Evolutionary conservation across 495 filamentous ascomycete species (phyloP), one percentile per base, ranked within the genome.

Genomic region (Aspergillus campestris): DNA sequence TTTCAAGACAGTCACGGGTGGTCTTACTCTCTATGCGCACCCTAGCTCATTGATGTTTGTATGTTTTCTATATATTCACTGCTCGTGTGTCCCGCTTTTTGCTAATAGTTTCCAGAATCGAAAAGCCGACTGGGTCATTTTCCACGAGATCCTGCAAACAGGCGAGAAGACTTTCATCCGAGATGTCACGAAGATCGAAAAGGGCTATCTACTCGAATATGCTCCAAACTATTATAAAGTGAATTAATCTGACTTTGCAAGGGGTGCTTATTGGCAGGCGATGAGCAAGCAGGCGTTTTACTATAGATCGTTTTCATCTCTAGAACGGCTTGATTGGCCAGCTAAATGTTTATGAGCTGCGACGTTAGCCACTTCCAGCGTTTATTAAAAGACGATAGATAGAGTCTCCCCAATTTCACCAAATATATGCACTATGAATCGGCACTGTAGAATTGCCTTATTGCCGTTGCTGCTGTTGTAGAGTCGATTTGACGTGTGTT

Each of bases 41-140:
- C 94, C 92, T 3, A 94, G 80, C 56, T 92, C 86, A 12, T 64
- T 98, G 55, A 89, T 98, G 83, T 97, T 97, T 74, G 79, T 82
- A 60, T 67, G 79, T 78, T 37, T 36, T 14, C 12, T 32, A 18
- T 7, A 27, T 32, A 34, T 8, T 37, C 9, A 0, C 9, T 31
- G 12, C 6, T 14, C 18, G 30, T 35, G 8, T 27, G 27, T 48
- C 1, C 18, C 34, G 11, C 13, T 7, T 24, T 48, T 31, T 51
- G 37, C 56, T 67, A 41, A 60, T 11, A 3, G 29, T 43, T 49
- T 33, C 10, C 27, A 82, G 79, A 95, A 96, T 66, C 81, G 92
- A 36, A 96, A 94, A 71, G 89, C 87, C 12, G 91, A 97, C 52
- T 98, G 92, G 92, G 90, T 98, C 8, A 80, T 98, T 34, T 98